A percentile compares a stretch with the other conserved stretches of the same genome.
Evolutionary conservation across 208 protist genomes (phyloP).

Genomic region (Acanthamoeba pearcei): DNA sequence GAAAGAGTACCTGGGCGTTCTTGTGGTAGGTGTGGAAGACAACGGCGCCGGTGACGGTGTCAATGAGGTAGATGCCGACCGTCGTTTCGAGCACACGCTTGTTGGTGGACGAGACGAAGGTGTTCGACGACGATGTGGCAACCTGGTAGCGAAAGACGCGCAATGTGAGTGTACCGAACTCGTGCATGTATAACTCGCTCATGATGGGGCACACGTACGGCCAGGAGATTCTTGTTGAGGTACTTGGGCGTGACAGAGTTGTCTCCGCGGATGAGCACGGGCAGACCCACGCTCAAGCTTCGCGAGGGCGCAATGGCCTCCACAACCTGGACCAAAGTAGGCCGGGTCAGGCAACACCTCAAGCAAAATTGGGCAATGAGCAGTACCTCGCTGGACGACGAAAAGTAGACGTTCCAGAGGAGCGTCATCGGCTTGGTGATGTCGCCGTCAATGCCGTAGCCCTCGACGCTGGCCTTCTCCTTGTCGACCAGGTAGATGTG

Average conservation of each 20-base stretch:
- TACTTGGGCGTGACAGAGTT: slow-evolving; percentile 36
- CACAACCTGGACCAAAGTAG: not conserved
- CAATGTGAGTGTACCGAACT: not conserved
- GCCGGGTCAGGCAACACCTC: too few relatives aligned
- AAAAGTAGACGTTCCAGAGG: slow-evolving; percentile 59
- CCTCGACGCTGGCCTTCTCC: slow-evolving; percentile 38
- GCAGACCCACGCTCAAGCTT: slow-evolving; percentile 30
- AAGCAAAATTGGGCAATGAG: too few relatives aligned
- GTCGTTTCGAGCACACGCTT: slow-evolving; percentile 24
- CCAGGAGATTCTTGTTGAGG: slow-evolving; percentile 46
- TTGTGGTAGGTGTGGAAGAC: slow-evolving; percentile 67
- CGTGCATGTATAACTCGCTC: not conserved
- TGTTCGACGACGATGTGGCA: slow-evolving; percentile 4
- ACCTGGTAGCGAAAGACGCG: not conserved
- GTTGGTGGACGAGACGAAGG: slow-evolving; percentile 4
- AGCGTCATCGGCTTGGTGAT: not conserved
- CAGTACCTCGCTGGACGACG: not conserved
- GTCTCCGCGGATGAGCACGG: slow-evolving; percentile 43
- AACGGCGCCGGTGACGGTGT: slow-evolving; percentile 78
- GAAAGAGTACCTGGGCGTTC: not conserved
- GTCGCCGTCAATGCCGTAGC: slow-evolving; percentile 57
- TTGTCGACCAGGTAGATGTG: slow-evolving; percentile 31
- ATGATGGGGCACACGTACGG: not conserved
- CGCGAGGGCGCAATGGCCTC: slow-evolving; percentile 26
- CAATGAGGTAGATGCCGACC: slow-evolving; percentile 73